Base-by-base conservation (phyloP, 441 rosid genomes). In the Euphorbia schlechtendalii region DNA sequence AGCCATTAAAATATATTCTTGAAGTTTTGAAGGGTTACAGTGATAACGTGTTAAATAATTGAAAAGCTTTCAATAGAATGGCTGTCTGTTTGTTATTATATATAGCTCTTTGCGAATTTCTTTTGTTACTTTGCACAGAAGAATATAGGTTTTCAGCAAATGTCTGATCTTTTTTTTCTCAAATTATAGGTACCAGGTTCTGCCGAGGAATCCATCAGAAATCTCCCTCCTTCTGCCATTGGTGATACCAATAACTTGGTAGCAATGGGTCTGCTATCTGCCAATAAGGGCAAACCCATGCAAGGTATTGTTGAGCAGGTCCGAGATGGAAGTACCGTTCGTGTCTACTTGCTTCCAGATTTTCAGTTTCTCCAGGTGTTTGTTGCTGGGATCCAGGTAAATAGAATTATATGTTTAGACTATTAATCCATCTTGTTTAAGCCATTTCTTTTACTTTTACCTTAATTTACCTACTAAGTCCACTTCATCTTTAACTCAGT, bases 371-470 rank as follows among this genome's bases (percentile, higher is more conserved):
- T 95, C 64, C 97, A 88, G 80, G 99, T 95, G 8, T 88, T 85
- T 76, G 86, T 95, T 74, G 98, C 99, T 3, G 99, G 99, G 76
- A 80, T 89, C 71, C 98, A 92, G 98, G 99, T 89, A 72, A 30
- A 18, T 45, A 38, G 25, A 43, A 59, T 34, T 61, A 62, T 41
- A 15, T 40, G 52, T 41, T 56, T 66, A 17, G 56, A 63, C 20
- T 15, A 49, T 56, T 45, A 17, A 30, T 38, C 14, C 24, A 8
- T 60, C 8, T 4, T 18, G 41, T 43, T 27, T 18, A 25, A 8
- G n/a, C 63, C 49, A 18, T 59, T 38, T 36, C 14, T 20, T 32
- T 0, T n/a, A 25, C 22, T 52, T 22, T 8, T 57, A 2, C 10
- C 40, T n/a, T 46, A 56, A 24, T 65, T 9, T 68, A 40, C 46